Evolutionary conservation across 179 eudicot species (phyloP).

Genomic region (Carnegiea gigantea): DNA sequence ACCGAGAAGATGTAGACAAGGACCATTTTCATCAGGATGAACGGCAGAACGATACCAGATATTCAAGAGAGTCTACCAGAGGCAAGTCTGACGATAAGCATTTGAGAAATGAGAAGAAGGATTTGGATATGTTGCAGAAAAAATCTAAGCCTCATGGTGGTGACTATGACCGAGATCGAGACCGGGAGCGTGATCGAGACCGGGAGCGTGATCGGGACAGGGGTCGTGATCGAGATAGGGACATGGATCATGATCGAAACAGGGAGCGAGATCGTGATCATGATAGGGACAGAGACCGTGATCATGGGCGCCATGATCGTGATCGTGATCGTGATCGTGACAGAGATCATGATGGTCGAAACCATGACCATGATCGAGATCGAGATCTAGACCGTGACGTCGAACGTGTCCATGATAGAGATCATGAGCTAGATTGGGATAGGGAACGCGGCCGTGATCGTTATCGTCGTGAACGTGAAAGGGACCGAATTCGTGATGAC

Average conservation of each 20-base stretch:
- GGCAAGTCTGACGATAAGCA: constrained; percentile 61
- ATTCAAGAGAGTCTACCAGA: constrained; percentile 46
- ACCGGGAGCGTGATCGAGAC: constrained; percentile 20
- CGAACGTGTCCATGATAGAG: constrained; percentile 37
- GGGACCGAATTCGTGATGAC: constrained; percentile 30
- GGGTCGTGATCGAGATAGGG: constrained; percentile 27
- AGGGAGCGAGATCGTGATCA: constrained; percentile 23
- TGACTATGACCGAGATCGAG: constrained; percentile 42
- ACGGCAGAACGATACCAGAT: constrained; percentile 50
- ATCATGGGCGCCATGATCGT: constrained; percentile 24
- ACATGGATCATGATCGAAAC: constrained; percentile 15
- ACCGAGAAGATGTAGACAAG: constrained; percentile 51
- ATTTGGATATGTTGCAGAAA: constrained; percentile 45
- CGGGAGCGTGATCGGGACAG: constrained; percentile 18
- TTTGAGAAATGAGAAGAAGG: constrained; percentile 55
- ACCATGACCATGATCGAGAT: constrained; percentile 30
- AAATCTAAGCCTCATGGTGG: constrained; percentile 41
- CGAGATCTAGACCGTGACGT: constrained; percentile 32
- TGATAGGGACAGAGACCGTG: constrained; percentile 28
- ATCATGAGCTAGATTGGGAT: constrained; percentile 33
- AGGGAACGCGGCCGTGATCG: constrained; percentile 40
- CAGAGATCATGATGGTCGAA: constrained; percentile 32
- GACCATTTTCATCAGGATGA: constrained; percentile 58
- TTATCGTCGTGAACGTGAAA: constrained; percentile 37
- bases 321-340: constrained; percentile 27